These are phyloP conservation scores for Monosporascus sp. DNA, from an alignment of 2,329 filamentous ascomycete species.

Conservation along the genomic window DNA sequence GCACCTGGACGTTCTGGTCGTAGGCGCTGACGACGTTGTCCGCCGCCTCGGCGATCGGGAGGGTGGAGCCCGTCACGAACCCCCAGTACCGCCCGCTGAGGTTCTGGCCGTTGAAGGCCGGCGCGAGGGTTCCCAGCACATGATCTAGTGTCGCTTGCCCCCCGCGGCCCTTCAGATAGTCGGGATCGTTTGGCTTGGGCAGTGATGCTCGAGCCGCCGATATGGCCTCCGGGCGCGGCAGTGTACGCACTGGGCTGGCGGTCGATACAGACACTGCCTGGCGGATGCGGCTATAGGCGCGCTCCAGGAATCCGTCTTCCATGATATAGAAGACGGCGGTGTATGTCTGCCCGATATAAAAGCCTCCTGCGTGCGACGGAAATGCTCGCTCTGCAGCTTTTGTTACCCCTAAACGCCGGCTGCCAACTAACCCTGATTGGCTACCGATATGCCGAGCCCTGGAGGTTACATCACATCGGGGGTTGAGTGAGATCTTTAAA, in stretches of 20 bases:
- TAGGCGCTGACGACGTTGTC: slow-evolving; percentile 77
- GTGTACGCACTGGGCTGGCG: slow-evolving; percentile 25
- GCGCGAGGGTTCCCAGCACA: slow-evolving; percentile 41
- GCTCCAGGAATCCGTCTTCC: slow-evolving; percentile 6
- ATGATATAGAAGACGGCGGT: neutral
- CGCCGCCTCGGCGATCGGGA: slow-evolving; percentile 73
- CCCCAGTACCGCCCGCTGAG: slow-evolving; percentile 71
- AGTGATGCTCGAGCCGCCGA: slow-evolving; percentile 35
- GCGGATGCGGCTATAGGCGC: slow-evolving; percentile 1
- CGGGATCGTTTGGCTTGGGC: slow-evolving; percentile 22
- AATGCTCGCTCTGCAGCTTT: no score
- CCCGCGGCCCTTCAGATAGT: slow-evolving; percentile 29
- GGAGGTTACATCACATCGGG: no score
- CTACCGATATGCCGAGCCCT: no score
- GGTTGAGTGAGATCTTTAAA: no score
- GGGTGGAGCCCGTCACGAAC: slow-evolving; percentile 79
- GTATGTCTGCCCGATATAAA: neutral
- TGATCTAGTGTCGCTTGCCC: slow-evolving; percentile 33
- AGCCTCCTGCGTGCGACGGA: no score
- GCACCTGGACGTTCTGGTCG: slow-evolving; percentile 82
- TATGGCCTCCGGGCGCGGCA: slow-evolving; percentile 33
- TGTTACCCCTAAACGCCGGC: no score
- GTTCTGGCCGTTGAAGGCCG: slow-evolving; percentile 62
- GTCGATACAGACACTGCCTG: slow-evolving; percentile 2
- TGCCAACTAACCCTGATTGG: no score